Base-by-base conservation (phyloP, 805 yeast species). In the Wickerhamiella dianesei region DNA sequence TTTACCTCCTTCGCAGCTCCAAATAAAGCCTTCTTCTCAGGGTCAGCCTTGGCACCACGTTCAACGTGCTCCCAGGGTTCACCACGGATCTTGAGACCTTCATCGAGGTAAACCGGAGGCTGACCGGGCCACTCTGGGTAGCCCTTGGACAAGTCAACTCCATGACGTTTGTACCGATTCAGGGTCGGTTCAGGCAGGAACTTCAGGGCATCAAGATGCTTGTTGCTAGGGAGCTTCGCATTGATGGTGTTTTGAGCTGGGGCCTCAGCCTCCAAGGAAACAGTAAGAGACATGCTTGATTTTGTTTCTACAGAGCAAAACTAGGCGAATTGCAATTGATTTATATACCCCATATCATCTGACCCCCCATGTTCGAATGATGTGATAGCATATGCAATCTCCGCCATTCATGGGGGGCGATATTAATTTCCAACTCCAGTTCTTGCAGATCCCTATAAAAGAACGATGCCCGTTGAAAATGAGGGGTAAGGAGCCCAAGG, bases 1-100 rank as follows among this genome's bases (percentile, higher is more conserved):
- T 53, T 66, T 18, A 72, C 73, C 48, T 67, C 66, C 46, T 59
- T 65, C 19, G 68, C 71, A 46, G 70, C 70, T 5, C 69, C 63
- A 43, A 67, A 60, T 18, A 67, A 54, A 3, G 71, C 70, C 51
- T 65, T 67, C 60, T 68, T 68, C 48, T 64, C 68, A 8, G 66
- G 68, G 49, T 68, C 72, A 4, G 72, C 50, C 42, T 61, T 59
- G 45, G 49, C 52, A 37, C 66, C 70, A 44, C 68, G 57, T 47
- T 63, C 69, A 44, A 61, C 50, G 48, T 64, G 70, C 22, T 62
- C 63, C 69, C 46, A 21, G 13, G 41, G 45, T 18, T 37, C 60
- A 47, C 62, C 58, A 51, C 72, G 64, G 37, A 66, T 63, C 12
- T 57, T 63, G 22, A 48, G 52, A 9, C 71, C 72, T 45, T 70